Conservation (phyloP, 164 flowering plant genomes). For the Macadamia integrifolia region DNA sequence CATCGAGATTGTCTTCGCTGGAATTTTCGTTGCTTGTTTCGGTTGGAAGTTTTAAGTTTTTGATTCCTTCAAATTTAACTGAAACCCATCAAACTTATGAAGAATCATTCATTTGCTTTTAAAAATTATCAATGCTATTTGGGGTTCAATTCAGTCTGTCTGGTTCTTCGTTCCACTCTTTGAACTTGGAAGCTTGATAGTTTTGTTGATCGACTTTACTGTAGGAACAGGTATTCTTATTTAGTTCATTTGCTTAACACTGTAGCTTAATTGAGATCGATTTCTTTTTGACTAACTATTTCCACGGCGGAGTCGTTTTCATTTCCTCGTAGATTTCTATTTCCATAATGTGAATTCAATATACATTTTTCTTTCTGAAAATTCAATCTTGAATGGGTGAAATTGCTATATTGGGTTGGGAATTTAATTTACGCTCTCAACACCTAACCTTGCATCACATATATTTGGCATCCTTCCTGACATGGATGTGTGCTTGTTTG, state of each 20-base stretch:
- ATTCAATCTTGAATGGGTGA: background rate
- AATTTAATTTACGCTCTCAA: too few relatives aligned
- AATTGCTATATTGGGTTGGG: background rate
- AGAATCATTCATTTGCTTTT: background rate
- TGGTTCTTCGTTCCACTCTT: background rate
- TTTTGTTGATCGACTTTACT: background rate
- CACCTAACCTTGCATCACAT: background rate
- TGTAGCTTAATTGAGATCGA: conserved; percentile 6
- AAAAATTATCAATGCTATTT: background rate
- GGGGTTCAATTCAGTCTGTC: background rate
- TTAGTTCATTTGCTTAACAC: background rate
- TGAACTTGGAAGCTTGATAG: too few relatives aligned
- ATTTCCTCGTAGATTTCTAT: background rate
- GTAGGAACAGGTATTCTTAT: background rate
- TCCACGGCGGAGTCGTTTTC: background rate
- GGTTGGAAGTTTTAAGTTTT: background rate
- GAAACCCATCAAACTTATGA: background rate
- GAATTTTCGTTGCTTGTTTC: background rate
- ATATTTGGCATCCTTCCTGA: conserved; percentile 1
- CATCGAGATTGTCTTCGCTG: background rate
- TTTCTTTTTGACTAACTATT: conserved; percentile 6
- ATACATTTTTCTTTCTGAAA: background rate
- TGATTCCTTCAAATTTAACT: background rate
- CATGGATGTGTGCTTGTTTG: conserved; percentile 15
- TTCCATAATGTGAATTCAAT: conserved; percentile 9